Base-by-base conservation (phyloP, 228 moss, liverwort and hornwort genomes). In the Sphagnum magellanicum region DNA sequence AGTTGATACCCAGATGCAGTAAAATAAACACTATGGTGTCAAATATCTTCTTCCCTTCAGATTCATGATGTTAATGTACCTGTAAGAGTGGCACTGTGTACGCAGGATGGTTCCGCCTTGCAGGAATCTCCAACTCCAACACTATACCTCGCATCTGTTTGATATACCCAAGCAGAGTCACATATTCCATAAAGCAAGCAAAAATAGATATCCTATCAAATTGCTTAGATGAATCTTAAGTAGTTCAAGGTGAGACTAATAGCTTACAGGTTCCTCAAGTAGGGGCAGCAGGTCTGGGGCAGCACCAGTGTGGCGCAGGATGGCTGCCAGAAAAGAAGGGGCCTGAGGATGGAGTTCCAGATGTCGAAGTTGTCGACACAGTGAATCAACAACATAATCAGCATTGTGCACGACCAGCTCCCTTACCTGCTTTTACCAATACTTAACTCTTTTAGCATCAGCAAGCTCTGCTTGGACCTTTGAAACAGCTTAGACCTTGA, bases 321-420 rank as follows among this genome's bases (percentile, higher is more conserved):
- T 88, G 62, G 94, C 94, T 68, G 94, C 87, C 71, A 98, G 82
- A 51, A 98, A 81, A 76, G 90, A 79, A 10, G 94, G 98, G 67
- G 92, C 83, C 71, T 84, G 85, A 12, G 94, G 92, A 76, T 98
- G 70, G 70, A 88, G 75, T 65, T 76, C 74, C 52, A 93, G 82
- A 84, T 98, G 94, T 70, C 94, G 87, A 59, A 98, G 90, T 64
- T 98, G 94, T 60, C 92, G 90, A 75, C 98, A 98, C 53, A 98
- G 83, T 10, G 90, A 91, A 74, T 98, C 92, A 48, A 98, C 86
- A 67, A 98, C 90, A 67, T 87, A 79, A 76, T 98, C 98, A 61
- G 90, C 81, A 76, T 98, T 98, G 70, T 78, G 85, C 60, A 87
- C 80, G 8, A 98, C 92, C 75, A 98, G 77, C 48, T 90, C 87